Evolutionary conservation across 768 basidiomycete genomes (phyloP).

Genomic region (Russula sp.): DNA sequence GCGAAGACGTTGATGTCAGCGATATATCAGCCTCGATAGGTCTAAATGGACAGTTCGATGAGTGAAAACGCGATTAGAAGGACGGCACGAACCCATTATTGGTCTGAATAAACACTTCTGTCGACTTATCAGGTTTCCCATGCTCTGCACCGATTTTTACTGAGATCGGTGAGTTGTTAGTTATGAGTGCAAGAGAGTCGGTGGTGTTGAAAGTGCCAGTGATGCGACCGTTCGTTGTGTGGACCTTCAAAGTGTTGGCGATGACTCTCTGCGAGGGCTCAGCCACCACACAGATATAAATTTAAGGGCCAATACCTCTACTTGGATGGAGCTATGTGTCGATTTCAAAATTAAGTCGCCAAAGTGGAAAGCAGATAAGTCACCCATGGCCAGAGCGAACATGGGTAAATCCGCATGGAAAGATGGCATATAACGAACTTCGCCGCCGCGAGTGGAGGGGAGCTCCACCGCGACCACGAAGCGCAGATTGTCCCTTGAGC

Average conservation of each 20-base stretch:
- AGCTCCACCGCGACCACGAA: conserved; percentile 26
- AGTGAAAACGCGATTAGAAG: background rate
- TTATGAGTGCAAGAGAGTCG: conserved; percentile 28
- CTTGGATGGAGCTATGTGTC: conserved; percentile 28
- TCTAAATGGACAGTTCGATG: conserved; percentile 26
- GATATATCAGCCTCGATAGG: conserved; percentile 30
- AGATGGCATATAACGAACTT: conserved; percentile 2
- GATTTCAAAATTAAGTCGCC: background rate
- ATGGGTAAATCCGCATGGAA: conserved; percentile 10
- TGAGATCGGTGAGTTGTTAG: conserved; percentile 33
- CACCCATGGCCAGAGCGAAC: conserved; percentile 1
- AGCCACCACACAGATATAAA: background rate
- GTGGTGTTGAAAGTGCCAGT: conserved; percentile 35
- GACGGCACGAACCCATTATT: conserved; percentile 37
- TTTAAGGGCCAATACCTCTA: conserved; percentile 25
- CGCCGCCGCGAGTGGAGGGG: background rate
- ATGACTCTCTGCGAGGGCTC: conserved; percentile 30
- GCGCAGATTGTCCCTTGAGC: conserved; percentile 22
- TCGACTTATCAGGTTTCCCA: conserved; percentile 24
- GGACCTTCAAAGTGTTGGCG: conserved; percentile 24
- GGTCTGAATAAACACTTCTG: conserved; percentile 34
- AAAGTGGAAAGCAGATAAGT: conserved; percentile 8
- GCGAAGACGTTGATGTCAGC: conserved; percentile 31
- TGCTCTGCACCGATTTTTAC: conserved; percentile 28
- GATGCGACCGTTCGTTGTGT: conserved; percentile 34